Conservation (phyloP, 768 basidiomycete genomes). For the Psilocybe tampanensis region DNA sequence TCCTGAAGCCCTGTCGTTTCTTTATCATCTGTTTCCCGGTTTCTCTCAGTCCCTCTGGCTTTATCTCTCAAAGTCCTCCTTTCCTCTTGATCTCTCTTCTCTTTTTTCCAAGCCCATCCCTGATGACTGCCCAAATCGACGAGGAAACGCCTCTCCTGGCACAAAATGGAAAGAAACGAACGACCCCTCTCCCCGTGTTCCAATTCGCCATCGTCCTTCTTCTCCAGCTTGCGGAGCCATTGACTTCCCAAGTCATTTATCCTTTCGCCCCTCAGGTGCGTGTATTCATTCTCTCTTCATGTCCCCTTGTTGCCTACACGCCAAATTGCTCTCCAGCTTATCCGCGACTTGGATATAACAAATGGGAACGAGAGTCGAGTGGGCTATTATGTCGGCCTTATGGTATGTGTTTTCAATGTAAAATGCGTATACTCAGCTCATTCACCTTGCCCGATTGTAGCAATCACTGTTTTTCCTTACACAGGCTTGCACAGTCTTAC, state of each 20-base stretch:
- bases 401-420: constrained; percentile 31
- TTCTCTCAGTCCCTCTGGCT: neutral
- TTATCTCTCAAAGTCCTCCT: constrained; percentile 3
- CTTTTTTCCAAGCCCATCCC: neutral
- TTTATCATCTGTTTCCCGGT: neutral
- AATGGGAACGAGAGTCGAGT: constrained; percentile 45
- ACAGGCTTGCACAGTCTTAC: constrained; percentile 44
- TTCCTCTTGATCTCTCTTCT: neutral
- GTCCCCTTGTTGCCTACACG: neutral
- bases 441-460: constrained; percentile 22
- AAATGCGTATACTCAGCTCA: neutral
- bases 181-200: constrained; percentile 41
- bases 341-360: constrained; percentile 46
- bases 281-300: neutral
- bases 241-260: constrained; percentile 46
- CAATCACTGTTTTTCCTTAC: constrained; percentile 48
- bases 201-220: constrained; percentile 40
- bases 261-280: constrained; percentile 30
- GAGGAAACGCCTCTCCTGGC: neutral
- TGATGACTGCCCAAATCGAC: neutral
- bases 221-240: constrained; percentile 47
- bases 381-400: constrained; percentile 51
- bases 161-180: constrained; percentile 8
- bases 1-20: constrained; percentile 12
- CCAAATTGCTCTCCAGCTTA: constrained; percentile 32